Evolutionary conservation across 1,139 yeast genomes (phyloP), one percentile per base, ranked within the genome.

Genomic region (Taphrina sp.): DNA sequence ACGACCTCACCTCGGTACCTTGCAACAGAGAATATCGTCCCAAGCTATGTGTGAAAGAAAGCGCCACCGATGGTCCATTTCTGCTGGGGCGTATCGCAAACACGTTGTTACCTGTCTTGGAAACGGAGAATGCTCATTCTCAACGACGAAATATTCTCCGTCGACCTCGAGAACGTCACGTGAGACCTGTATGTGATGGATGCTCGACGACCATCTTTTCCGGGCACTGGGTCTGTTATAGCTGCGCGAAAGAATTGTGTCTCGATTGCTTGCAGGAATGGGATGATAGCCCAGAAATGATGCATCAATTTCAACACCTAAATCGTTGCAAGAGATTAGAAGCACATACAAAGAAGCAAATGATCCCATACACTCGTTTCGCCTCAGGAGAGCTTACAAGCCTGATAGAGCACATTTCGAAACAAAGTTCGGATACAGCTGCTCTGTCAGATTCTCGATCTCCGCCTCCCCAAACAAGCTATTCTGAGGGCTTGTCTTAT

Each of bases 211-310:
- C 56, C 10, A 22, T 60, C 35, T 60, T 60, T 42, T 49, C 60
- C 2, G 61, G 61, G 2, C 42, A 59, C 12, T 54, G 33, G 41
- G 54, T 58, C 54, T 60, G 62, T 39, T 60, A 57, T 45, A 51
- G 33, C 49, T 60, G 62, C 34, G 62, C 60, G 12, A 47, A 55
- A 26, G 61, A 60, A 22, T 43, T 60, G 54, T 60, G 62, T 28
- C 20, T 59, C 19, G 60, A 58, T 10, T 60, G 62, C 49, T 51
- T 26, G 33, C 46, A 44, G 16, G 59, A 57, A 28, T 60, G 62
- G 62, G 37, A 34, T 22, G 54, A 23, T 10, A 22, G 29, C 8
- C 36, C 17, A 8, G 49, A 37, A 8, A 58, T 55, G 19, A 44
- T 31, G 17, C 56, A 46, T n/a, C 23, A 38, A 14, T 20, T n/a